phyloP scores from a whole-genome alignment of 768 basidiomycete genomes.

The Auriculariales sp. region DNA sequence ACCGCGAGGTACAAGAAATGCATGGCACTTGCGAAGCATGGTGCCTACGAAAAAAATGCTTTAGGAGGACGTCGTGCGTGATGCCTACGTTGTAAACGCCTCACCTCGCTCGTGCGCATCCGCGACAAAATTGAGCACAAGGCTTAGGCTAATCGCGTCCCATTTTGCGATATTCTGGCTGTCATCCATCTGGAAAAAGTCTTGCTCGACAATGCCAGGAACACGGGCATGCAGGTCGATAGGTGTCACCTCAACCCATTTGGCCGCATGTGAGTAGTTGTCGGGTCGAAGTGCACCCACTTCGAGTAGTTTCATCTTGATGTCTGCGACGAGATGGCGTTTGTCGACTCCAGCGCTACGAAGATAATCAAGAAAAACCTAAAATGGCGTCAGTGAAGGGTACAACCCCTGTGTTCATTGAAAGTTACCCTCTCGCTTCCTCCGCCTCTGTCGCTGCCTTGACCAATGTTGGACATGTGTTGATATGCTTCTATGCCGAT shows the following conservation, averaged over 20 bases:
- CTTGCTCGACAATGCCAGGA: conserved; percentile 69
- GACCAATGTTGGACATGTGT: conserved; percentile 68
- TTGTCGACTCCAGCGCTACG: not conserved
- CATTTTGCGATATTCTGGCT: conserved; percentile 39
- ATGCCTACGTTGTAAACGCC: conserved; percentile 6
- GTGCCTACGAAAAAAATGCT: conserved; percentile 28
- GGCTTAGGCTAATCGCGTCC: conserved; percentile 71
- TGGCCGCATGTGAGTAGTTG: conserved; percentile 50
- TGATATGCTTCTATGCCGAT: conserved; percentile 75
- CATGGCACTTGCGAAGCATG: conserved; percentile 52
- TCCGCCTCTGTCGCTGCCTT: conserved; percentile 69
- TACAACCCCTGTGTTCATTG: conserved; percentile 15
- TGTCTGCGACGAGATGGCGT: not conserved
- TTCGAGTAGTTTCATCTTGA: conserved; percentile 54
- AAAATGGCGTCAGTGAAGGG: conserved; percentile 15
- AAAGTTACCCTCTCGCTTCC: conserved; percentile 60
- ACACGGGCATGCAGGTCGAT: conserved; percentile 81
- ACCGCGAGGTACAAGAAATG: conserved; percentile 38
- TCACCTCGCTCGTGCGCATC: conserved; percentile 60
- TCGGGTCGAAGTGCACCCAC: conserved; percentile 78
- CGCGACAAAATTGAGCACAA: conserved; percentile 85
- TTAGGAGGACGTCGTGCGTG: not conserved
- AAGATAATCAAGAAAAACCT: not conserved
- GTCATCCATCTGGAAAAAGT: conserved; percentile 56
- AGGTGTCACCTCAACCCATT: conserved; percentile 61